These are phyloP conservation scores for Paratinospora sagittata DNA, from an alignment of 164 flowering plant genomes.

Conservation along the genomic window DNA sequence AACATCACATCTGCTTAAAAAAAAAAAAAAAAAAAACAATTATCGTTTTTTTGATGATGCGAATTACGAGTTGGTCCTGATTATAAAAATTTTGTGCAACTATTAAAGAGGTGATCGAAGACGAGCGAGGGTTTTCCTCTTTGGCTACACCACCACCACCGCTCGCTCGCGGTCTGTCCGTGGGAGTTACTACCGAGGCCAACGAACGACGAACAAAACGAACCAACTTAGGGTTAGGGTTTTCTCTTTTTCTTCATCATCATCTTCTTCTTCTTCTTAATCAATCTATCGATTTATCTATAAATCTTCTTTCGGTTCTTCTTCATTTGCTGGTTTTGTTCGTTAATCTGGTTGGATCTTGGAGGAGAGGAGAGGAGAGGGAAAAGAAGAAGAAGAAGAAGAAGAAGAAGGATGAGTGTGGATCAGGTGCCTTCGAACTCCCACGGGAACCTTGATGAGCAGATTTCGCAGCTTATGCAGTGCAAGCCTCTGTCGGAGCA, in stretches of 20 bases:
- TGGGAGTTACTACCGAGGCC: conserved; percentile 2
- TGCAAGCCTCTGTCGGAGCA: conserved; percentile 89
- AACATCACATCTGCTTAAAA: background rate
- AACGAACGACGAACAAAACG: background rate
- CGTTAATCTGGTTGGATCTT: background rate
- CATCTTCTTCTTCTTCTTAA: background rate
- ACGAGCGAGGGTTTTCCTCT: conserved; percentile 15
- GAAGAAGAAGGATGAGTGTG: conserved; percentile 40
- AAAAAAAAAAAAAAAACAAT: no score
- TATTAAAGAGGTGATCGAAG: conserved; percentile 13
- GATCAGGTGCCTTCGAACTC: conserved; percentile 55
- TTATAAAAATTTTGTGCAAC: background rate
- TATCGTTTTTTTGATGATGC: background rate
- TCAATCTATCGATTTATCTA: background rate
- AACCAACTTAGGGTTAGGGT: background rate
- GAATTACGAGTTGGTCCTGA: background rate
- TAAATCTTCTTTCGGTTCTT: no score
- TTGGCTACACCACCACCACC: conserved; percentile 21
- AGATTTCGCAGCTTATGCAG: conserved; percentile 93
- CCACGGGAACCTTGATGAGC: conserved; percentile 70
- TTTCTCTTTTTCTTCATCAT: background rate
- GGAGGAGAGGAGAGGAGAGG: conserved; percentile 1
- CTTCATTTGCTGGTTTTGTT: no score
- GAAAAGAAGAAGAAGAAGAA: conserved; percentile 16
- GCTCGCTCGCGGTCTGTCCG: conserved; percentile 8